These are phyloP conservation scores for Zasmidium angulare DNA, from an alignment of 2,329 filamentous ascomycete genomes.

Conservation along the genomic window DNA sequence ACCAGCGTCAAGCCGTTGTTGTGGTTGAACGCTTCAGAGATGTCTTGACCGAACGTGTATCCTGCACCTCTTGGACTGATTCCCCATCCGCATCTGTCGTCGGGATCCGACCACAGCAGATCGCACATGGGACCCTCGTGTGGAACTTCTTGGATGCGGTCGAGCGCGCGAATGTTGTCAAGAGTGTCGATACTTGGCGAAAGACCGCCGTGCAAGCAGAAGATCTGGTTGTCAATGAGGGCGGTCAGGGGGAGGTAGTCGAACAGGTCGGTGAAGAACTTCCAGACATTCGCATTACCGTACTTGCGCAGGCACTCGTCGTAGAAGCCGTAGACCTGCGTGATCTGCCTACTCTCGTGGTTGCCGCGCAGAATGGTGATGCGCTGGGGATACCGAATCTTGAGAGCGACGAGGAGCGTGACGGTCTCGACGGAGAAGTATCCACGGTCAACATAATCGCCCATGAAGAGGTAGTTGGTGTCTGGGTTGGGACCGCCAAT, in stretches of 20 bases:
- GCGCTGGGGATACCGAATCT: conserved; percentile 95
- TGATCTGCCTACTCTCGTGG: conserved; percentile 98
- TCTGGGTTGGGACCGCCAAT: conserved; percentile 97
- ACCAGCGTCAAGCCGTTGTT: conserved; percentile 97
- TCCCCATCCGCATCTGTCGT: conserved; percentile 78
- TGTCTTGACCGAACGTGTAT: conserved; percentile 79
- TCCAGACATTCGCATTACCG: conserved; percentile 98
- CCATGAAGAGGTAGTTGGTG: conserved; percentile 99
- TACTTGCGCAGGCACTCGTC: conserved; percentile 99
- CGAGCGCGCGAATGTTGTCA: conserved; percentile 91
- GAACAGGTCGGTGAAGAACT: conserved; percentile 98
- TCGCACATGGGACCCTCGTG: conserved; percentile 99
- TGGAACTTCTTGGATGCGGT: conserved; percentile 96
- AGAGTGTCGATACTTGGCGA: conserved; percentile 95
- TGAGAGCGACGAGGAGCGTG: conserved; percentile 90
- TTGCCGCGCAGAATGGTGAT: conserved; percentile 99
- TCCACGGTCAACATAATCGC: conserved; percentile 97
- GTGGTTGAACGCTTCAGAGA: conserved; percentile 98
- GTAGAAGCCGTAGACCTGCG: conserved; percentile 98
- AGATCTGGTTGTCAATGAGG: conserved; percentile 98
- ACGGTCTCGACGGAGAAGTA: conserved; percentile 99
- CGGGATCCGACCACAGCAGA: conserved; percentile 94
- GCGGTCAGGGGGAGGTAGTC: conserved; percentile 97
- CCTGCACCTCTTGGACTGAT: conserved; percentile 66
- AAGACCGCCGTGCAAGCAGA: conserved; percentile 95